Percentiles rank a stretch among this genome's conserved stretches.
These are phyloP conservation scores for Venturia pyrina DNA, from an alignment of 2,329 filamentous ascomycete species.

Conservation along the genomic window DNA sequence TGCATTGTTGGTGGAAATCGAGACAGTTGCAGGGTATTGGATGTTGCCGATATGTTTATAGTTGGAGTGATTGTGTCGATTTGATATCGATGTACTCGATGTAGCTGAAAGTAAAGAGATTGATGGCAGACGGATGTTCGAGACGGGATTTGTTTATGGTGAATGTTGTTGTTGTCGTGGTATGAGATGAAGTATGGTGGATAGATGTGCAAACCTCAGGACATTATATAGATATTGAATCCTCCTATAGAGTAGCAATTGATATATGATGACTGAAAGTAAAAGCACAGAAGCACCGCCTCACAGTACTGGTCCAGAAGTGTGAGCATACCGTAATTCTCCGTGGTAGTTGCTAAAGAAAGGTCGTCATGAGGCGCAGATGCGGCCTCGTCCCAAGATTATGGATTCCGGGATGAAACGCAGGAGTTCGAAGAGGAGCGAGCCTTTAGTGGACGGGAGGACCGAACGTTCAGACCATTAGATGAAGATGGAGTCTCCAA, in stretches of 20 bases:
- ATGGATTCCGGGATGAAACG: background rate
- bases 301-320: background rate
- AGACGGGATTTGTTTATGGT: too few relatives aligned
- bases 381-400: background rate
- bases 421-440: background rate
- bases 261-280: background rate
- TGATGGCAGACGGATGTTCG: background rate
- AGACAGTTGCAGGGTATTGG: background rate
- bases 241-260: background rate
- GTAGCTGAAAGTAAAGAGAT: background rate
- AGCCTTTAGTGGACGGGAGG: background rate
- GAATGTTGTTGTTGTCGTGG: background rate
- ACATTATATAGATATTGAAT: background rate
- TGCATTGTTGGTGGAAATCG: background rate
- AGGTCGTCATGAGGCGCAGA: conserved; percentile 2
- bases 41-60: background rate
- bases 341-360: background rate
- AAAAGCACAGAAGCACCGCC: background rate
- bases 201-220: background rate
- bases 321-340: background rate
- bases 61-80: background rate
- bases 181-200: background rate
- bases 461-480: background rate
- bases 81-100: background rate
- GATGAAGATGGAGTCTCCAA: background rate